These are phyloP conservation scores for Paradendryphiella salina DNA, from an alignment of 2,329 filamentous ascomycete genomes.

Conservation along the genomic window DNA sequence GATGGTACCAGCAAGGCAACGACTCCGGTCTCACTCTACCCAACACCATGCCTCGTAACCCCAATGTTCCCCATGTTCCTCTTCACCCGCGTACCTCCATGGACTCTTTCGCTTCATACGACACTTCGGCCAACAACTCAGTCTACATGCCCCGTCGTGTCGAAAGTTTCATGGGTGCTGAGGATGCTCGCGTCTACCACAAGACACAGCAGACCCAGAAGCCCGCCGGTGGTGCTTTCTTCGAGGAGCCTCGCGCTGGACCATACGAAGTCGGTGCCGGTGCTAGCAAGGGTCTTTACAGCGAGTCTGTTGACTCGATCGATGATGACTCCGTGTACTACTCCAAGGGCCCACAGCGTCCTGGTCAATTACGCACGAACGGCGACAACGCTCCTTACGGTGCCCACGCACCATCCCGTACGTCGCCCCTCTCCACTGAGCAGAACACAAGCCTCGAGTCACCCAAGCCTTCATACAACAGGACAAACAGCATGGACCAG, in stretches of 20 bases:
- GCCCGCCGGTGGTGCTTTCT: conserved; percentile 51
- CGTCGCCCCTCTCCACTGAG: conserved; percentile 41
- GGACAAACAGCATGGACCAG: conserved; percentile 20
- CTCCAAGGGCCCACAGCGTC: conserved; percentile 31
- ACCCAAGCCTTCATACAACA: conserved; percentile 38
- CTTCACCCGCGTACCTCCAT: conserved; percentile 65
- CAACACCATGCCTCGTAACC: conserved; percentile 52
- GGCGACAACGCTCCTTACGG: conserved; percentile 23
- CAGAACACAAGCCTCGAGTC: conserved; percentile 32
- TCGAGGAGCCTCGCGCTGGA: conserved; percentile 36
- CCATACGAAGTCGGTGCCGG: conserved; percentile 33
- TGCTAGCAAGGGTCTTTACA: conserved; percentile 35
- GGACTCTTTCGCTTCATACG: conserved; percentile 64
- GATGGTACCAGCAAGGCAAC: conserved; percentile 70
- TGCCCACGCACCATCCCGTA: conserved; percentile 23
- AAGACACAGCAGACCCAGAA: conserved; percentile 61
- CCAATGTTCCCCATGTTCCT: conserved; percentile 51
- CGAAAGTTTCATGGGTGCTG: conserved; percentile 76
- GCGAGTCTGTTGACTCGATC: conserved; percentile 44
- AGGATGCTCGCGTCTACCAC: conserved; percentile 74
- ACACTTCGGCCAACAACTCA: conserved; percentile 60
- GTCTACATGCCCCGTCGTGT: conserved; percentile 69
- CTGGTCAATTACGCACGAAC: conserved; percentile 28
- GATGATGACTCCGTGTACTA: conserved; percentile 44
- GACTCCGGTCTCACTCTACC: conserved; percentile 66